Percentiles rank a stretch among this genome's conserved stretches.
Evolutionary conservation across 768 basidiomycete species (phyloP).

Genomic region (Lentinula sp.): DNA sequence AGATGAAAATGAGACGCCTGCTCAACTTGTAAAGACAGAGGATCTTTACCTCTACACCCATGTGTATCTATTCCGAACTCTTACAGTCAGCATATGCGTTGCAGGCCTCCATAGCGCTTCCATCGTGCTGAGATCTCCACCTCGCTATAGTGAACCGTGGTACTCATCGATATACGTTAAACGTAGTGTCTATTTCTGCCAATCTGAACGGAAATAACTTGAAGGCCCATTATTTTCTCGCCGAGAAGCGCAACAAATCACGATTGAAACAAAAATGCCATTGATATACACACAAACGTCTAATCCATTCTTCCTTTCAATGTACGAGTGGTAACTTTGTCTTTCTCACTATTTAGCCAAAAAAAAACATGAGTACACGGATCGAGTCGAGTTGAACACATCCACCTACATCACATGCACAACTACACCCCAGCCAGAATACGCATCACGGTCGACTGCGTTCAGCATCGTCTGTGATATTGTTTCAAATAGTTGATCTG

Average conservation of each 20-base stretch:
- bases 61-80: too few relatives aligned
- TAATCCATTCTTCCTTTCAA: conserved; percentile 91
- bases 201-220: too few relatives aligned
- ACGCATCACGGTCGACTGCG: conserved; percentile 93
- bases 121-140: too few relatives aligned
- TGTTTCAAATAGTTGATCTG: conserved; percentile 97
- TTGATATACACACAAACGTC: conserved; percentile 9
- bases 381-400: neutral
- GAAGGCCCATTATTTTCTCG: too few relatives aligned
- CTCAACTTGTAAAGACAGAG: too few relatives aligned
- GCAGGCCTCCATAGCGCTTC: too few relatives aligned
- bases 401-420: conserved; percentile 88
- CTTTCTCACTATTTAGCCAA: conserved; percentile 49
- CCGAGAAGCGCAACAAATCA: neutral
- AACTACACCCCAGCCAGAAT: conserved; percentile 93
- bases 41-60: too few relatives aligned
- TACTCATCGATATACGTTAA: too few relatives aligned
- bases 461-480: conserved; percentile 95
- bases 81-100: too few relatives aligned
- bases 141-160: too few relatives aligned
- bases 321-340: conserved; percentile 74
- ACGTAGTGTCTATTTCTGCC: too few relatives aligned
- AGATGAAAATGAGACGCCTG: too few relatives aligned
- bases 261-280: neutral
- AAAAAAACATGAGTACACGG: neutral